Evolutionary conservation across 495 filamentous ascomycete genomes (phyloP).

Genomic region (Penicillium malachiteum): DNA sequence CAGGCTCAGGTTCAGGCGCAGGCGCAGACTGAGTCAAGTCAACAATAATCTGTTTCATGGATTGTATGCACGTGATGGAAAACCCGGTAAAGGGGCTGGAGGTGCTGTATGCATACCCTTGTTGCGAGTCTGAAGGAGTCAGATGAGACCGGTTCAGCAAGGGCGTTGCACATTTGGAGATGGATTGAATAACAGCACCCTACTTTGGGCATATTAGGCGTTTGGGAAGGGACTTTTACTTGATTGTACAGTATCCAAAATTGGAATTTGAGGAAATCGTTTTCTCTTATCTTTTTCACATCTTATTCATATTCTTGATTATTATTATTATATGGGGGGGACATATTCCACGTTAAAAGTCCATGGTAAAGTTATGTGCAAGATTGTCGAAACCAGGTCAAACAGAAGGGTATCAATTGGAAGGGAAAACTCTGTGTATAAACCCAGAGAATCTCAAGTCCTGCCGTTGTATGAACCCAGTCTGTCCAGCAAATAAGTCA

Average conservation of each 20-base stretch:
- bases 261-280: neutral
- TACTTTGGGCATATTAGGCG: constrained; percentile 38
- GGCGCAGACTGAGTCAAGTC: constrained; percentile 22
- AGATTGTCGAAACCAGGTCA: neutral
- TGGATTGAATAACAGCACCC: constrained; percentile 34
- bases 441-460: neutral
- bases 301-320: constrained; percentile 11
- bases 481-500: neutral
- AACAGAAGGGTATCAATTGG: neutral
- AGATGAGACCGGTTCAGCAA: too few relatives aligned
- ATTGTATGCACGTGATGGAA: too few relatives aligned
- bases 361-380: constrained; percentile 5
- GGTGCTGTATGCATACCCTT: too few relatives aligned
- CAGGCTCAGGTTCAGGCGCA: constrained; percentile 37
- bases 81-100: too few relatives aligned
- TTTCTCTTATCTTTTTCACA: constrained; percentile 2
- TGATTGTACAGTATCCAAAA: constrained; percentile 4
- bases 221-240: constrained; percentile 15
- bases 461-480: neutral
- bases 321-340: constrained; percentile 1
- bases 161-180: constrained; percentile 9
- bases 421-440: neutral
- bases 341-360: neutral
- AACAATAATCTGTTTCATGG: neutral
- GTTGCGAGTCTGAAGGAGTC: too few relatives aligned